Percentiles rank a stretch among this genome's conserved stretches.
phyloP scores from a whole-genome alignment of 2,329 filamentous ascomycete genomes.

The Fusarium heterosporum region DNA sequence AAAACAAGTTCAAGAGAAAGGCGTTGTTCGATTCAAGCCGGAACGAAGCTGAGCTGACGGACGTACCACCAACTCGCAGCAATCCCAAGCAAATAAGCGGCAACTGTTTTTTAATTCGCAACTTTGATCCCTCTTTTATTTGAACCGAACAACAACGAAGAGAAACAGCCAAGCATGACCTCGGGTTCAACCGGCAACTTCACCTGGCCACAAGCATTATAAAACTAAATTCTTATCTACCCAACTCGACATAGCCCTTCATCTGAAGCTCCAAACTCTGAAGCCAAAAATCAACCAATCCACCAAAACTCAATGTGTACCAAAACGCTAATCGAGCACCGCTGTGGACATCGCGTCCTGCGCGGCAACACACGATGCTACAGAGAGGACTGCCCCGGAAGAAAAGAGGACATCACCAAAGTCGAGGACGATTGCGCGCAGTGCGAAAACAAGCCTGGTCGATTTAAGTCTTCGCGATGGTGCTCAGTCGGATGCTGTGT shows the following conservation, averaged over 20 bases:
- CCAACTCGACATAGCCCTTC: neutral
- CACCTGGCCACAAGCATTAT: neutral
- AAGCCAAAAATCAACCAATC: slow-evolving; percentile 3
- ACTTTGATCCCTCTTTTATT: neutral
- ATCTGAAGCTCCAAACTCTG: slow-evolving; percentile 3
- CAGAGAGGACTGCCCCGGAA: slow-evolving; percentile 47
- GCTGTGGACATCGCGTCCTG: slow-evolving; percentile 52
- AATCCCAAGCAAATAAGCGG: slow-evolving; percentile 3
- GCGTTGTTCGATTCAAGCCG: neutral
- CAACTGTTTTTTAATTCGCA: slow-evolving; percentile 8
- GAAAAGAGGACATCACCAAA: slow-evolving; percentile 48
- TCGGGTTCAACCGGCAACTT: neutral
- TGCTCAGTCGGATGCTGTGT: slow-evolving; percentile 53
- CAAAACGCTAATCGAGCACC: slow-evolving; percentile 51
- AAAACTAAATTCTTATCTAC: neutral
- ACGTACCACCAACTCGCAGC: slow-evolving; percentile 22
- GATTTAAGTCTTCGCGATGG: slow-evolving; percentile 52
- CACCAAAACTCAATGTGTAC: slow-evolving; percentile 49
- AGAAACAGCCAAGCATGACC: neutral
- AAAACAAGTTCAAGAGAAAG: neutral
- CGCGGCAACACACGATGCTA: slow-evolving; percentile 54
- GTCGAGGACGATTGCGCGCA: slow-evolving; percentile 51
- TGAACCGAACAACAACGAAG: neutral
- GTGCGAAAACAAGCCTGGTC: slow-evolving; percentile 49
- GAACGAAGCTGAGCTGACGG: slow-evolving; percentile 7